A percentile compares a stretch with the other conserved stretches of the same genome.
These are phyloP conservation scores for Apostasia shenzhenica DNA, from an alignment of 106 monocot genomes.

Conservation along the genomic window DNA sequence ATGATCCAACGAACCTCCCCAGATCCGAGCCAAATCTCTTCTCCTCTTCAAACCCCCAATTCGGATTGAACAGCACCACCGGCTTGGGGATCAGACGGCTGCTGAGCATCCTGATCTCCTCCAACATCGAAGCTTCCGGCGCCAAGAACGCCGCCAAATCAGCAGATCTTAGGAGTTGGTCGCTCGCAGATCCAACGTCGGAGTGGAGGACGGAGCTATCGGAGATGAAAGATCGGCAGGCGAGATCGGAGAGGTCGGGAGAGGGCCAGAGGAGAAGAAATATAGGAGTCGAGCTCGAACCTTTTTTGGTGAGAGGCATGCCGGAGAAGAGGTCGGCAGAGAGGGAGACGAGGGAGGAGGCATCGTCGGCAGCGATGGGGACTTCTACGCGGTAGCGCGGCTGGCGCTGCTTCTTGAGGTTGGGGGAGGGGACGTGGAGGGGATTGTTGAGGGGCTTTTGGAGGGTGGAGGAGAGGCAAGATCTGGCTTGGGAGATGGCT, in stretches of 20 bases:
- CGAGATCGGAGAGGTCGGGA: conserved; percentile 10
- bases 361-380: conserved; percentile 71
- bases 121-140: conserved; percentile 42
- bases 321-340: conserved; percentile 59
- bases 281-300: conserved; percentile 17
- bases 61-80: conserved; percentile 79
- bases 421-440: conserved; percentile 36
- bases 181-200: conserved; percentile 17
- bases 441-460: conserved; percentile 78
- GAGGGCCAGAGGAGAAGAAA: conserved; percentile 64
- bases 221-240: conserved; percentile 22
- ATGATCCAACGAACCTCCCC: conserved; percentile 52
- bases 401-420: conserved; percentile 73
- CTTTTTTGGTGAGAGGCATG: conserved; percentile 44
- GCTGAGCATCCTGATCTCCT: conserved; percentile 32
- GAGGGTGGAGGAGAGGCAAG: conserved; percentile 56
- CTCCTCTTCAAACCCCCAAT: conserved; percentile 78
- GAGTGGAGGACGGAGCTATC: conserved; percentile 22
- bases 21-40: conserved; percentile 20
- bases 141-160: conserved; percentile 65
- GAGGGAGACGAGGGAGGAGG: conserved; percentile 48
- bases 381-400: conserved; percentile 74
- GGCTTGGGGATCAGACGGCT: conserved; percentile 52
- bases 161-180: conserved; percentile 20
- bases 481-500: conserved; percentile 78